phyloP scores from a whole-genome alignment of 2,329 filamentous ascomycete species.

The Penicillium expansum region DNA sequence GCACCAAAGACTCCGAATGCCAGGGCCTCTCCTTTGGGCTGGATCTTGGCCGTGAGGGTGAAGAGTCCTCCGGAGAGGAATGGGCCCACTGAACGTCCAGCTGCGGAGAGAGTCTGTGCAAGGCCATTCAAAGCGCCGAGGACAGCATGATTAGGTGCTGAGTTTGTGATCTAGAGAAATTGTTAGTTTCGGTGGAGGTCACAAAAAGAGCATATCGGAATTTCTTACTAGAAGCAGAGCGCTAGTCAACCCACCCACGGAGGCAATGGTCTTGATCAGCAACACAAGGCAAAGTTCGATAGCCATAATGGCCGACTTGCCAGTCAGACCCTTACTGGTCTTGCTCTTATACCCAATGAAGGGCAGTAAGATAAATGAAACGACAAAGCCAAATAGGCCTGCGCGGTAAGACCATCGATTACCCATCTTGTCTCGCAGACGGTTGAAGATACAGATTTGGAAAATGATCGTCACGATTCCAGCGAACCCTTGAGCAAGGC shows the following conservation, averaged over 20 bases:
- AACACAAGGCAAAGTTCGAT: slow-evolving; percentile 75
- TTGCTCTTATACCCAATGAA: slow-evolving; percentile 77
- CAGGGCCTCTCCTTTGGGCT: slow-evolving; percentile 77
- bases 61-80: slow-evolving; percentile 86
- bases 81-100: slow-evolving; percentile 81
- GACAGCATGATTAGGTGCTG: slow-evolving; percentile 77
- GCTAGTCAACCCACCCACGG: slow-evolving; percentile 85
- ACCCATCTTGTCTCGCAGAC: slow-evolving; percentile 72
- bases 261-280: slow-evolving; percentile 83
- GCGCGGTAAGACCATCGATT: slow-evolving; percentile 82
- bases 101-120: slow-evolving; percentile 88
- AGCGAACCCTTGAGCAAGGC: slow-evolving; percentile 78
- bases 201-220: not conserved
- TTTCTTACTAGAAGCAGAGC: slow-evolving; percentile 75
- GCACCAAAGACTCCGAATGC: slow-evolving; percentile 87
- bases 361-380: slow-evolving; percentile 84
- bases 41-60: slow-evolving; percentile 69
- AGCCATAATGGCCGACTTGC: slow-evolving; percentile 70
- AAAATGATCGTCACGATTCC: slow-evolving; percentile 84
- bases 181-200: not conserved
- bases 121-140: slow-evolving; percentile 90
- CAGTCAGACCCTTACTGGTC: slow-evolving; percentile 57
- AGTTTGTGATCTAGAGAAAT: slow-evolving; percentile 76
- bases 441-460: slow-evolving; percentile 81
- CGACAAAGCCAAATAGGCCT: slow-evolving; percentile 73